Conservation (phyloP, 805 yeast species). For the Ogataea thermomethanolica region DNA sequence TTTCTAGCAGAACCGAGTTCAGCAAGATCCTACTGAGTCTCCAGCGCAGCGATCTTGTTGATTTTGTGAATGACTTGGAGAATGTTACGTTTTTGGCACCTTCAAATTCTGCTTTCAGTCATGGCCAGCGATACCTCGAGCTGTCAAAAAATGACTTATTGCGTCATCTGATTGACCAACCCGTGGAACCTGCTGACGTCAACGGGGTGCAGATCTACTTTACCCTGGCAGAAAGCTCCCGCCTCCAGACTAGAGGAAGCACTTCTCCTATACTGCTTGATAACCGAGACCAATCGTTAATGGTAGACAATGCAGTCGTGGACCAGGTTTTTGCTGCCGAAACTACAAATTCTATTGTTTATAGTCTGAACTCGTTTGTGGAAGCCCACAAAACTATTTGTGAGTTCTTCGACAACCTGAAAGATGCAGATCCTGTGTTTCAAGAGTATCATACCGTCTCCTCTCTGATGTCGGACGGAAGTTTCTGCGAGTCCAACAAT, state of each 20-base stretch:
- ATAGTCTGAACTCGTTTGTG: constrained; percentile 53
- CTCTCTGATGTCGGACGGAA: constrained; percentile 15
- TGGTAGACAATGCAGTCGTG: constrained; percentile 46
- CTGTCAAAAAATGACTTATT: constrained; percentile 18
- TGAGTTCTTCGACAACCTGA: constrained; percentile 30
- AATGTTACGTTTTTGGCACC: constrained; percentile 81
- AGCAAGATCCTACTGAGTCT: constrained; percentile 57
- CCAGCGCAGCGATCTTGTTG: constrained; percentile 62
- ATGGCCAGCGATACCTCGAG: constrained; percentile 6
- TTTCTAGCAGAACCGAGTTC: constrained; percentile 66
- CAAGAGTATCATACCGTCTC: constrained; percentile 19
- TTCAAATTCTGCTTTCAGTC: constrained; percentile 65
- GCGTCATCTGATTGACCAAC: constrained; percentile 35
- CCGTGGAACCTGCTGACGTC: constrained; percentile 29
- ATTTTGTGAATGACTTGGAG: constrained; percentile 51
- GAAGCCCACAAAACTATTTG: constrained; percentile 37
- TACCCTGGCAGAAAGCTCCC: constrained; percentile 23
- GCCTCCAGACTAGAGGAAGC: constrained; percentile 17
- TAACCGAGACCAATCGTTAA: constrained; percentile 28
- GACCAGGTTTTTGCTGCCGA: constrained; percentile 54
- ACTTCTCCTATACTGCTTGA: constrained; percentile 34
- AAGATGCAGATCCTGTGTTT: constrained; percentile 15
- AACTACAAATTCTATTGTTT: constrained; percentile 62
- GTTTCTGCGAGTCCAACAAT: constrained; percentile 19
- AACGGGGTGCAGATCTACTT: constrained; percentile 28